Percentiles rank a stretch among this genome's conserved stretches.
phyloP scores from a whole-genome alignment of 768 basidiomycete species.

The Termitomyces sp. region DNA sequence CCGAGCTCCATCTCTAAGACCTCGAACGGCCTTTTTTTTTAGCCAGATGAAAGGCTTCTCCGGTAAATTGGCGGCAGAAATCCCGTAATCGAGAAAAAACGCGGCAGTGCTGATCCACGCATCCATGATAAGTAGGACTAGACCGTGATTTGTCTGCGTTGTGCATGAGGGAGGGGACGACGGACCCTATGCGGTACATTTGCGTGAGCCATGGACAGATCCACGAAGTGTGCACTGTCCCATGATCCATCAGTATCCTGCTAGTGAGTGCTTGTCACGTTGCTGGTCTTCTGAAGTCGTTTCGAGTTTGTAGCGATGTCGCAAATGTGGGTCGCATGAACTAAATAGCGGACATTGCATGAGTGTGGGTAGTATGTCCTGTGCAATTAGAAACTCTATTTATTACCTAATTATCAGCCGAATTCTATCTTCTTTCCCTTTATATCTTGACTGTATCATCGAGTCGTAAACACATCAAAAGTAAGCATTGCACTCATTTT shows the following conservation, averaged over 20 bases:
- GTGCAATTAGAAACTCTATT: too few species aligned
- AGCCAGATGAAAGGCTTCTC: neutral
- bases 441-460: too few species aligned
- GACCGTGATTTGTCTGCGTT: too few species aligned
- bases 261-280: neutral
- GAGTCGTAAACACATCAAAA: too few species aligned
- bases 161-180: too few species aligned
- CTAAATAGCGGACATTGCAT: too few species aligned
- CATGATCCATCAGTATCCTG: neutral
- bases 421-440: too few species aligned
- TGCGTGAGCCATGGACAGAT: neutral
- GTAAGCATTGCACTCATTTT: neutral
- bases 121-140: neutral
- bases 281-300: neutral
- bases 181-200: too few species aligned
- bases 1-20: neutral
- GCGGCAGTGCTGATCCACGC: neutral
- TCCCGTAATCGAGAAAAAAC: neutral
- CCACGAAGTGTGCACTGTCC: neutral
- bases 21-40: neutral
- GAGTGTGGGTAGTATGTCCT: too few species aligned
- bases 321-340: neutral
- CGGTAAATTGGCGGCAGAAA: neutral
- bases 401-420: too few species aligned
- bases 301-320: neutral